Evolutionary conservation across 441 rosid genomes (phyloP).

Genomic region (Erodium moschatum): DNA sequence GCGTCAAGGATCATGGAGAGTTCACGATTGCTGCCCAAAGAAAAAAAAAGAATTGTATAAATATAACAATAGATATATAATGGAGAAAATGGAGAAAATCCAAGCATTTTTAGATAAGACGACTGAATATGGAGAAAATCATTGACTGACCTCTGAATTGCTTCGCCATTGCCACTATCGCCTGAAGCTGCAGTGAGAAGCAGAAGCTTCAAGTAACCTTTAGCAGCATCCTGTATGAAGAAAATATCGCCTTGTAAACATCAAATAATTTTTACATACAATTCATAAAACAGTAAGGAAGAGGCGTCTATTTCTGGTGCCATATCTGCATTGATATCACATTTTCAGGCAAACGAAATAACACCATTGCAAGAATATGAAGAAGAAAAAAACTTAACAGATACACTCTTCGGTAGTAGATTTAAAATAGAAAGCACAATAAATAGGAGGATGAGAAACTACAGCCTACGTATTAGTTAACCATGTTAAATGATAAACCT

Average conservation of each 20-base stretch:
- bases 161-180: slow-evolving; percentile 66
- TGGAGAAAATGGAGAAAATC: too few relatives aligned
- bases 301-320: slow-evolving; percentile 3
- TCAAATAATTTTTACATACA: not conserved
- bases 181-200: slow-evolving; percentile 94
- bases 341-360: not conserved
- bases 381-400: not conserved
- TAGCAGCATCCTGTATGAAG: slow-evolving; percentile 67
- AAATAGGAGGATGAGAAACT: not conserved
- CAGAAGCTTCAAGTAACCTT: slow-evolving; percentile 88
- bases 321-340: not conserved
- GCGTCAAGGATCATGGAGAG: slow-evolving; percentile 99
- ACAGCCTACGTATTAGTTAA: not conserved
- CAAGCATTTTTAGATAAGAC: not conserved
- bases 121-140: slow-evolving; percentile 5
- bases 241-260: slow-evolving; percentile 4
- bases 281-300: not conserved
- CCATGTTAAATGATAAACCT: not conserved
- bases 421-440: not conserved
- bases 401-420: not conserved
- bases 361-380: not conserved
- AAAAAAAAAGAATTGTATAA: slow-evolving; percentile 12
- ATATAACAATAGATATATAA: not conserved
- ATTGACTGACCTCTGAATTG: slow-evolving; percentile 70
- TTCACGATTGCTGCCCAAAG: slow-evolving; percentile 77